Conservation (phyloP, 345 rosid species). For the Cardamine resedifolia region DNA sequence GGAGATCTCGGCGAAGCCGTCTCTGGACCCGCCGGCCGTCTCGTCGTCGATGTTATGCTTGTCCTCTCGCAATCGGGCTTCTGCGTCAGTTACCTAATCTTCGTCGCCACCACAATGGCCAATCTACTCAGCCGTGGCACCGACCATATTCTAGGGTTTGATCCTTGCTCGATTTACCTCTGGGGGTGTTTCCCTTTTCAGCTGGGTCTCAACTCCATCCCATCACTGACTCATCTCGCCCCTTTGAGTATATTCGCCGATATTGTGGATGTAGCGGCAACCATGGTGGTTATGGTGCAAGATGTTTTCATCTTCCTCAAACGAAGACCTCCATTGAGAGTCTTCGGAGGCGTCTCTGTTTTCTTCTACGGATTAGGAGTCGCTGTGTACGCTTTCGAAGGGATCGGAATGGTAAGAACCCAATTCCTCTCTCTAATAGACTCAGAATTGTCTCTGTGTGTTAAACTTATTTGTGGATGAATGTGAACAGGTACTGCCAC, state of each 20-base stretch:
- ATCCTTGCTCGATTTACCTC: slow-evolving; percentile 50
- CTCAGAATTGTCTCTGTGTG: background rate
- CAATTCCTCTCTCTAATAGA: background rate
- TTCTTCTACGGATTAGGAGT: slow-evolving; percentile 71
- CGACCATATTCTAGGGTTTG: slow-evolving; percentile 47
- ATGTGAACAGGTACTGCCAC: slow-evolving; percentile 44
- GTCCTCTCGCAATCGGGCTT: slow-evolving; percentile 74
- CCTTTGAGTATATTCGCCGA: slow-evolving; percentile 85
- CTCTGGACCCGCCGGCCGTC: slow-evolving; percentile 55
- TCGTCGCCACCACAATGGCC: slow-evolving; percentile 60
- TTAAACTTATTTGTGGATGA: background rate
- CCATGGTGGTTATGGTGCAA: slow-evolving; percentile 62
- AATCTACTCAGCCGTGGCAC: slow-evolving; percentile 37
- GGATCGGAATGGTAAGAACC: slow-evolving; percentile 56
- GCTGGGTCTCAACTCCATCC: slow-evolving; percentile 66
- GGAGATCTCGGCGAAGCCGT: slow-evolving; percentile 66
- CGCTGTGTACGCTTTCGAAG: slow-evolving; percentile 77
- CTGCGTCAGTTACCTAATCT: slow-evolving; percentile 66
- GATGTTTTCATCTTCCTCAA: slow-evolving; percentile 46
- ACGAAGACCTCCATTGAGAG: slow-evolving; percentile 47
- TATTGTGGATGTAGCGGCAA: slow-evolving; percentile 66
- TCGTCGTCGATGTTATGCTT: slow-evolving; percentile 59
- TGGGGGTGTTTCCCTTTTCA: slow-evolving; percentile 81
- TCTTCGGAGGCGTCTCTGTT: slow-evolving; percentile 62
- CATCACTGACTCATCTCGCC: slow-evolving; percentile 66